These are phyloP conservation scores for Zymoseptoria brevis DNA, from an alignment of 2,329 filamentous ascomycete species.

Conservation along the genomic window DNA sequence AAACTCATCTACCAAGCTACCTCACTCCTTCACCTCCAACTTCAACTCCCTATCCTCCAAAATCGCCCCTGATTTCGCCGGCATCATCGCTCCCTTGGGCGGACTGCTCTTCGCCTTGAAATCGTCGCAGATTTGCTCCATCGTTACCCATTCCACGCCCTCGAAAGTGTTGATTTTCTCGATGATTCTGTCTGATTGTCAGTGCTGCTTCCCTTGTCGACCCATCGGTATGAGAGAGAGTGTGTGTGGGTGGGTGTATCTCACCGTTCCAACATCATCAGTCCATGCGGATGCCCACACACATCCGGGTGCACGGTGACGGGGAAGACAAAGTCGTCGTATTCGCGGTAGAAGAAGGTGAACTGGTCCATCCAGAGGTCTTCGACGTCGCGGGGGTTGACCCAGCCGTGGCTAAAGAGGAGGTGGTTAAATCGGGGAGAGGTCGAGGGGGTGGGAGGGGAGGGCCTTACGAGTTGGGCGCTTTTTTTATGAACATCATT, in stretches of 20 bases:
- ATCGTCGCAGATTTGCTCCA: slow-evolving; percentile 64
- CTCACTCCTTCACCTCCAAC: slow-evolving; percentile 23
- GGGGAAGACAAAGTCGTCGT: slow-evolving; percentile 69
- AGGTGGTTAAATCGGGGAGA: too few species aligned
- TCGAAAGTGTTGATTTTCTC: slow-evolving; percentile 59
- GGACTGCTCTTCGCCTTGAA: slow-evolving; percentile 60
- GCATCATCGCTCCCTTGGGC: slow-evolving; percentile 53
- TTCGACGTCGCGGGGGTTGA: slow-evolving; percentile 50
- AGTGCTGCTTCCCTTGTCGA: neutral
- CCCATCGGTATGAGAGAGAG: too few species aligned
- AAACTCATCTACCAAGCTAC: neutral
- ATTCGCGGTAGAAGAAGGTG: slow-evolving; percentile 67
- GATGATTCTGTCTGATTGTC: slow-evolving; percentile 41
- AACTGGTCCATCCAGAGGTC: slow-evolving; percentile 61
- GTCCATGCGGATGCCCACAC: slow-evolving; percentile 60
- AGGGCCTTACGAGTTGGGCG: slow-evolving; percentile 40
- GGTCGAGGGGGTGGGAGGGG: too few species aligned
- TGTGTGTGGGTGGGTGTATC: slow-evolving; percentile 1
- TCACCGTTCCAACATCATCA: slow-evolving; percentile 65
- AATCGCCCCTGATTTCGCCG: slow-evolving; percentile 47
- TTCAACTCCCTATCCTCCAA: slow-evolving; percentile 35
- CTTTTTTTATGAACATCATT: slow-evolving; percentile 65
- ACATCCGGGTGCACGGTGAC: slow-evolving; percentile 72
- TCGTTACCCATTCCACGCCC: slow-evolving; percentile 59
- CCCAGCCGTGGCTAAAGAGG: slow-evolving; percentile 59